A percentile compares a stretch with the other conserved stretches of the same genome.
These are phyloP conservation scores for Botrytis galanthina DNA, from an alignment of 2,329 filamentous ascomycete species.

Conservation along the genomic window DNA sequence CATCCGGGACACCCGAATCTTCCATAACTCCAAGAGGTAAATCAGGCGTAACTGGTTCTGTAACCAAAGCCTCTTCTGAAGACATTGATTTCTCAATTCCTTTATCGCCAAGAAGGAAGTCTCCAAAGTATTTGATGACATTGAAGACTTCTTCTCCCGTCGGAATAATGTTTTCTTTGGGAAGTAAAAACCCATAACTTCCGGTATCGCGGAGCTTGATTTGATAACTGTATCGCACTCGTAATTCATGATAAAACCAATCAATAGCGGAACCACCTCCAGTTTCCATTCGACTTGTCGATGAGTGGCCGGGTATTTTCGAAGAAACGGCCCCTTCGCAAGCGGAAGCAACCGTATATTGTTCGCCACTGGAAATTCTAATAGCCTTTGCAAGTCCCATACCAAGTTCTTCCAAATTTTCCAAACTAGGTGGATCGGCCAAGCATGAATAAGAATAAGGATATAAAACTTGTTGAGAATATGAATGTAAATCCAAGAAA, in stretches of 20 bases:
- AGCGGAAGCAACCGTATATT: conserved; percentile 76
- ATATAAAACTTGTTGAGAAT: conserved; percentile 91
- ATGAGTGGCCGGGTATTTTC: conserved; percentile 34
- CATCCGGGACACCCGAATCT: neutral
- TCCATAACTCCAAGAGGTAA: conserved; percentile 3
- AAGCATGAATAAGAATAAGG: conserved; percentile 86
- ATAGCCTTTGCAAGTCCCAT: conserved; percentile 88
- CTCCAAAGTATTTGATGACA: conserved; percentile 79
- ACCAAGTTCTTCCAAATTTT: conserved; percentile 88
- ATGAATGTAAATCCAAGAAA: conserved; percentile 87
- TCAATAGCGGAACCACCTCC: conserved; percentile 86
- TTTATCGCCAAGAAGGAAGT: conserved; percentile 71
- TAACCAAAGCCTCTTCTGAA: conserved; percentile 24
- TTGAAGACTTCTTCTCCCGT: conserved; percentile 85
- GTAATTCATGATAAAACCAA: conserved; percentile 89
- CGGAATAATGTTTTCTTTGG: conserved; percentile 81
- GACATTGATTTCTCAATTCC: conserved; percentile 52
- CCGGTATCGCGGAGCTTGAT: conserved; percentile 92
- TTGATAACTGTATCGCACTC: conserved; percentile 84
- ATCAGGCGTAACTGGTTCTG: neutral
- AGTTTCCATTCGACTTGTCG: conserved; percentile 58
- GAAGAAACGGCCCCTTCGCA: conserved; percentile 72
- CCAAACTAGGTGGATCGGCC: conserved; percentile 74
- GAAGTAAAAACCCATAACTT: conserved; percentile 89
- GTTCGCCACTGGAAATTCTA: conserved; percentile 71